A percentile compares a stretch with the other conserved stretches of the same genome.
phyloP scores from a whole-genome alignment of 2,329 filamentous ascomycete genomes.

The Ceratocystiopsis sp. region DNA sequence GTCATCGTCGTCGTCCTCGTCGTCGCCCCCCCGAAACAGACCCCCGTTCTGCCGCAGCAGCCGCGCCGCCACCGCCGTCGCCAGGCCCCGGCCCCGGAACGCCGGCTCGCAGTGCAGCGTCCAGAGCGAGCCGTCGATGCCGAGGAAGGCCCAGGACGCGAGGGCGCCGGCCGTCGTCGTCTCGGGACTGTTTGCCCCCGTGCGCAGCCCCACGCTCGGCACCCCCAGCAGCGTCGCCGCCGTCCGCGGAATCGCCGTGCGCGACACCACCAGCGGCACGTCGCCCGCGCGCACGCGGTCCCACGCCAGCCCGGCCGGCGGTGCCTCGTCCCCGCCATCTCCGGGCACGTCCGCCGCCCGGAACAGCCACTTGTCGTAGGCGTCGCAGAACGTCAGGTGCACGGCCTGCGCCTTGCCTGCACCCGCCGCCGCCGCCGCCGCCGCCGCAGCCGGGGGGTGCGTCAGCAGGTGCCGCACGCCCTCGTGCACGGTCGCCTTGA shows the following conservation, averaged over 20 bases:
- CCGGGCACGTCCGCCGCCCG: conserved; percentile 25
- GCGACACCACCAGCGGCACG: conserved; percentile 33
- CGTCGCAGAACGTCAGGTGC: conserved; percentile 16
- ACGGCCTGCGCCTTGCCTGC: no score
- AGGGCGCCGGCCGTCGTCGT: conserved; percentile 24
- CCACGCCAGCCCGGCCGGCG: no score
- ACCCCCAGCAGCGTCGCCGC: conserved; percentile 27
- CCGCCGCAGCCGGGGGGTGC: background rate
- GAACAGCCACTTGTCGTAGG: conserved; percentile 43
- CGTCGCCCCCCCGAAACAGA: conserved; percentile 31
- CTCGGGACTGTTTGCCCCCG: background rate
- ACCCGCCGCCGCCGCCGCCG: background rate
- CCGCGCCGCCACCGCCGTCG: conserved; percentile 41
- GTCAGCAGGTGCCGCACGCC: conserved; percentile 16
- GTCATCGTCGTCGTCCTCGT: conserved; percentile 43
- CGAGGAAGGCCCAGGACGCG: conserved; percentile 48
- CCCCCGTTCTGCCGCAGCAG: conserved; percentile 34
- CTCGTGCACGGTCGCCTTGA: conserved; percentile 26
- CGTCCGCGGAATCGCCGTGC: conserved; percentile 39
- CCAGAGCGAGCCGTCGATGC: conserved; percentile 42
- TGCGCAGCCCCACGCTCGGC: conserved; percentile 29
- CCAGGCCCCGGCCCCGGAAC: conserved; percentile 44
- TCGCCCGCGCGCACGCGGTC: conserved; percentile 32
- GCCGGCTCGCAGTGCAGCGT: conserved; percentile 43
- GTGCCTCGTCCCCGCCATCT: no score